Conservation (phyloP, 495 filamentous ascomycete species). For the Trichoderma virens region DNA sequence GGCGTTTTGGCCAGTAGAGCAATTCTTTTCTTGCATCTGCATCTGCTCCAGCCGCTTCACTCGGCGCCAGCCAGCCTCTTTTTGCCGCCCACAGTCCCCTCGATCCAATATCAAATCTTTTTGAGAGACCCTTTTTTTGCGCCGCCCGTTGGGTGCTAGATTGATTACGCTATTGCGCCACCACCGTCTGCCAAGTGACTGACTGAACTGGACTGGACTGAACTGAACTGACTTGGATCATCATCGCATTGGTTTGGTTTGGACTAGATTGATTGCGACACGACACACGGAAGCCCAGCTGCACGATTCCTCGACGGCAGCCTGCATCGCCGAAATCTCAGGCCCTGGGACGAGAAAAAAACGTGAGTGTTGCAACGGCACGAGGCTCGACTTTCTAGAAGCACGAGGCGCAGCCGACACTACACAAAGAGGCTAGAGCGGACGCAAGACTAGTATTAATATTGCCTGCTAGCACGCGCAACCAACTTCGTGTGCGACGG, state of each 20-base stretch:
- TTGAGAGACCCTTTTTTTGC: no score
- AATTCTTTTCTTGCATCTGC: not conserved
- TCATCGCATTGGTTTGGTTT: not conserved
- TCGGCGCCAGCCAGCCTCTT: not conserved
- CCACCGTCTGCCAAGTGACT: no score
- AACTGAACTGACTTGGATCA: no score
- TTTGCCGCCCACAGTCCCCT: not conserved
- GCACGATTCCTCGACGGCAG: not conserved
- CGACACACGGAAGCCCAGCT: not conserved
- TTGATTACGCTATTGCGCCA: no score
- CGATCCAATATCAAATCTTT: not conserved
- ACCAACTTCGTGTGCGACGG: not conserved
- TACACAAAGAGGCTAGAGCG: not conserved
- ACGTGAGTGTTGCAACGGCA: not conserved
- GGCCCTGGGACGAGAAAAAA: not conserved
- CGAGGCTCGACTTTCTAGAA: slow-evolving; percentile 6
- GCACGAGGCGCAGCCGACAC: slow-evolving; percentile 8
- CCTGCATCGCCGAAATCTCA: not conserved
- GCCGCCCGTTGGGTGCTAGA: no score
- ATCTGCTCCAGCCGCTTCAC: not conserved
- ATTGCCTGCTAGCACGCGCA: not conserved
- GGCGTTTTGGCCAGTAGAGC: no score
- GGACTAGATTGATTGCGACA: not conserved
- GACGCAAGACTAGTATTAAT: not conserved
- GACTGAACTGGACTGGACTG: no score